Conservation (phyloP, 352 stramenopile genomes). For the Ophiocytium majus region DNA sequence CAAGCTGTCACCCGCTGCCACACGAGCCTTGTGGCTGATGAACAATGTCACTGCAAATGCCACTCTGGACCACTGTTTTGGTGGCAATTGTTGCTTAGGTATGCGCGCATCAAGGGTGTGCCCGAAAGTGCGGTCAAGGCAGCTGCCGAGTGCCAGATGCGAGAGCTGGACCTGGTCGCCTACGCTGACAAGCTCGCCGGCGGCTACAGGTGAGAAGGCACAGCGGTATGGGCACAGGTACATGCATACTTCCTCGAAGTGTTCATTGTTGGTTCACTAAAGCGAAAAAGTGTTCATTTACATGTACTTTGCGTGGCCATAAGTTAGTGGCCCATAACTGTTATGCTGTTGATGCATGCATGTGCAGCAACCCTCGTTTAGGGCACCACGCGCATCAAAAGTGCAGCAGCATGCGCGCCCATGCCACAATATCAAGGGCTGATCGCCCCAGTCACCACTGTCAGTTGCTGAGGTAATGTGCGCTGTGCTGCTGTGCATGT, state of each 20-base stretch:
- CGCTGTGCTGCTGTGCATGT: slow-evolving; percentile 23
- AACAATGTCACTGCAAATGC: slow-evolving; percentile 10
- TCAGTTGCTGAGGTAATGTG: background rate
- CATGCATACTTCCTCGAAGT: slow-evolving; percentile 15
- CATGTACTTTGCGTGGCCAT: background rate
- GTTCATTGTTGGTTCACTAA: slow-evolving; percentile 9
- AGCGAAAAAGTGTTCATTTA: slow-evolving; percentile 14
- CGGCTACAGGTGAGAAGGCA: slow-evolving; percentile 61
- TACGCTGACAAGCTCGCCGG: slow-evolving; percentile 74
- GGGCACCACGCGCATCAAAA: too few species aligned
- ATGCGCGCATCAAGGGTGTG: slow-evolving; percentile 77
- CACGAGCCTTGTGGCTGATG: too few species aligned
- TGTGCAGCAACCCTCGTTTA: background rate
- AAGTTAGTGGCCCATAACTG: background rate
- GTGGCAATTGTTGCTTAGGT: too few species aligned
- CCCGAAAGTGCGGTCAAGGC: slow-evolving; percentile 59
- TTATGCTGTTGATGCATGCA: background rate
- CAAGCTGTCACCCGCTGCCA: too few species aligned
- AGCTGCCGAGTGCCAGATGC: slow-evolving; percentile 71
- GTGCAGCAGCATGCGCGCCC: background rate
- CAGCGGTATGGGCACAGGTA: background rate
- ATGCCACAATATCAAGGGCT: background rate
- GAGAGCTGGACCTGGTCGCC: slow-evolving; percentile 65
- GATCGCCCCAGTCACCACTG: background rate
- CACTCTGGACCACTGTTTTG: too few species aligned